Evolutionary conservation across 73 alveolate genomes (phyloP).

Genomic region (Diophrys appendiculata): DNA sequence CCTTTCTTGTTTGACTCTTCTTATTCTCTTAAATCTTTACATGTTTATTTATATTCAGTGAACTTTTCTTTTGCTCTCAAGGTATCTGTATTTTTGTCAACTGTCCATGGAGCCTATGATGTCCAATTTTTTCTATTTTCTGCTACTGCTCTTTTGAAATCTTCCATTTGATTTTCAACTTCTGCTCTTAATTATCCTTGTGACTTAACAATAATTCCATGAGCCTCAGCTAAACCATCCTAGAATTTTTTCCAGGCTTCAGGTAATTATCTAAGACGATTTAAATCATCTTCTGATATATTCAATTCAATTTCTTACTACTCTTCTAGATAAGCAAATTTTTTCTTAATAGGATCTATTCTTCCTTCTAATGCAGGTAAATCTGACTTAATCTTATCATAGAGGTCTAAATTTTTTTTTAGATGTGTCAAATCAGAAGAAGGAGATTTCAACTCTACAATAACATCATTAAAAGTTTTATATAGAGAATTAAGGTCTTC

Average conservation of each 20-base stretch:
- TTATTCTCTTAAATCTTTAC: slow-evolving; percentile 66
- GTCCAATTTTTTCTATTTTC: slow-evolving; percentile 77
- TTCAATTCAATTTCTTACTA: slow-evolving; percentile 45
- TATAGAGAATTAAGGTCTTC: slow-evolving; percentile 68
- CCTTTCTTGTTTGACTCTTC: slow-evolving; percentile 92
- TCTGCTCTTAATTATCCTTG: slow-evolving; percentile 72
- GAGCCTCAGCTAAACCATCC: slow-evolving; percentile 75
- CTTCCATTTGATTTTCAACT: slow-evolving; percentile 76
- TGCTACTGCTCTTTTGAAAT: slow-evolving; percentile 80
- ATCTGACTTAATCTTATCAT: slow-evolving; percentile 71
- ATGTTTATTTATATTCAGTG: slow-evolving; percentile 61
- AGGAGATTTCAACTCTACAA: slow-evolving; percentile 59
- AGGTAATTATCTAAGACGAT: slow-evolving; percentile 37
- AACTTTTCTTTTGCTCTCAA: slow-evolving; percentile 70
- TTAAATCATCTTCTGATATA: slow-evolving; percentile 61
- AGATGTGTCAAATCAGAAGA: slow-evolving; percentile 60
- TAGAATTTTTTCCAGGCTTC: slow-evolving; percentile 82
- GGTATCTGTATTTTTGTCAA: slow-evolving; percentile 62
- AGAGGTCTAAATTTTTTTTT: slow-evolving; percentile 74
- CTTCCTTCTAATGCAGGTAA: slow-evolving; percentile 69
- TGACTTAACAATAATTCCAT: slow-evolving; percentile 67
- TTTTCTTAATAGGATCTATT: slow-evolving; percentile 79
- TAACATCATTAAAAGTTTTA: slow-evolving; percentile 51
- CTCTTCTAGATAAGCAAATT: slow-evolving; percentile 66
- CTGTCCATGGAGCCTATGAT: slow-evolving; percentile 82